Base-by-base conservation (phyloP, 2,329 filamentous ascomycete genomes). In the Diaporthe velutina region DNA sequence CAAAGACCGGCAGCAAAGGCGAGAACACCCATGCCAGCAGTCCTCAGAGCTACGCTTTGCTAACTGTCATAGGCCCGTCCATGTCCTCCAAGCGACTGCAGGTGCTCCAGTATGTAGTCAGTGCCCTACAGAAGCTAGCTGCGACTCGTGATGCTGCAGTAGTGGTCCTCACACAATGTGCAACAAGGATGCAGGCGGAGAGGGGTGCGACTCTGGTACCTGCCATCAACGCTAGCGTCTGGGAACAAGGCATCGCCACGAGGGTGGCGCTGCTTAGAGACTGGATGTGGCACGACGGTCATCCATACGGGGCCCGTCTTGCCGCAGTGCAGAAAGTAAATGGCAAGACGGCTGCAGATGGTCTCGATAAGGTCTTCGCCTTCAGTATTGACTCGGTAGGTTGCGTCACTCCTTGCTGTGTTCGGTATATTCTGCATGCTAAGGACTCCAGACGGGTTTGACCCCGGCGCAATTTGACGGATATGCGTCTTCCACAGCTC, bases 251-350 rank as follows among this genome's bases (percentile, higher is more conserved):
- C 42, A 86, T 98, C 50, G 90, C 91, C 76, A 94, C 91, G 55
- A 89, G 95, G 71, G 82, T 98, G 76, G 93, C 93, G 33, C 83
- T 98, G 45, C 98, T 97, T 82, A 90, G 93, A 79, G 95, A 98
- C 84, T 96, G 91, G 90, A 89, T 86, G 76, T 90, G 88, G 84
- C 83, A 84, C 70, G 83, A 84, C 57, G 83, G 84, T 58, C 83
- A 82, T 25, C 84, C 86, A 33, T 85, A 86, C 75, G 87, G 88
- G 77, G 83, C 90, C 57, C 88, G 90, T 74, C 87, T 94, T 77
- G 90, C 88, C 15, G 92, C 91, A 67, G 84, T 95, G 15, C 89
- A 93, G 79, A 95, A 94, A 82, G 82, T 90, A 50, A 88, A 90
- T 77, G 92, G 92, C 10, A 89, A 86, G 78, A 79, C 80, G 2